A percentile compares a stretch with the other conserved stretches of the same genome.
Evolutionary conservation across 1,139 yeast genomes (phyloP).

Genomic region (Kurtzmaniella quercitrusa): DNA sequence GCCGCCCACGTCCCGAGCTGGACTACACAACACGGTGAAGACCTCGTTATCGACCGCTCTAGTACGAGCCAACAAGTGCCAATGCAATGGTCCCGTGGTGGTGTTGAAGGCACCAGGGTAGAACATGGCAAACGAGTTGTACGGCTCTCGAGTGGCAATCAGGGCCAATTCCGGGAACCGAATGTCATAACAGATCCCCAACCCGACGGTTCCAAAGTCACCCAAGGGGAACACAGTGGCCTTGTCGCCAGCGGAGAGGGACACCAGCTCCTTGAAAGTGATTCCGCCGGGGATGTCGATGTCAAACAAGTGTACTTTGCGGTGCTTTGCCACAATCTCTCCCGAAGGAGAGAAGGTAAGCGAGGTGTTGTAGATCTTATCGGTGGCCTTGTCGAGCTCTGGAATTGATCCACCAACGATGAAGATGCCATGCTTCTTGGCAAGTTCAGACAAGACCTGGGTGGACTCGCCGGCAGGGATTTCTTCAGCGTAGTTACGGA

Average conservation of each 20-base stretch:
- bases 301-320: slow-evolving; percentile 87
- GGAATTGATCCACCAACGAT: slow-evolving; percentile 93
- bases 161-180: slow-evolving; percentile 89
- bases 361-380: slow-evolving; percentile 75
- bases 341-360: slow-evolving; percentile 71
- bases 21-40: slow-evolving; percentile 78
- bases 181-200: slow-evolving; percentile 90
- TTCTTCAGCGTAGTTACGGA: slow-evolving; percentile 76
- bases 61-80: slow-evolving; percentile 83
- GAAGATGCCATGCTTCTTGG: slow-evolving; percentile 55
- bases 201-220: slow-evolving; percentile 73
- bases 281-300: slow-evolving; percentile 88
- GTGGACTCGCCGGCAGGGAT: slow-evolving; percentile 73
- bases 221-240: slow-evolving; percentile 72
- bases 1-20: slow-evolving; percentile 69
- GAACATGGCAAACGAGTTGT: slow-evolving; percentile 79
- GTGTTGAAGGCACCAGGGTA: slow-evolving; percentile 97
- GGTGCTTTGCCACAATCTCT: slow-evolving; percentile 73
- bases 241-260: slow-evolving; percentile 72
- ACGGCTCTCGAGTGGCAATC: slow-evolving; percentile 64
- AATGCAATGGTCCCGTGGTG: slow-evolving; percentile 91
- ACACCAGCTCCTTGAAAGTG: slow-evolving; percentile 75
- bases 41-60: slow-evolving; percentile 89
- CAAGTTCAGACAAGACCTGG: slow-evolving; percentile 54
- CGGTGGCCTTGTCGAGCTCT: slow-evolving; percentile 47